phyloP scores from a whole-genome alignment of 306 rosid genomes.

The Luffa aegyptiaca region DNA sequence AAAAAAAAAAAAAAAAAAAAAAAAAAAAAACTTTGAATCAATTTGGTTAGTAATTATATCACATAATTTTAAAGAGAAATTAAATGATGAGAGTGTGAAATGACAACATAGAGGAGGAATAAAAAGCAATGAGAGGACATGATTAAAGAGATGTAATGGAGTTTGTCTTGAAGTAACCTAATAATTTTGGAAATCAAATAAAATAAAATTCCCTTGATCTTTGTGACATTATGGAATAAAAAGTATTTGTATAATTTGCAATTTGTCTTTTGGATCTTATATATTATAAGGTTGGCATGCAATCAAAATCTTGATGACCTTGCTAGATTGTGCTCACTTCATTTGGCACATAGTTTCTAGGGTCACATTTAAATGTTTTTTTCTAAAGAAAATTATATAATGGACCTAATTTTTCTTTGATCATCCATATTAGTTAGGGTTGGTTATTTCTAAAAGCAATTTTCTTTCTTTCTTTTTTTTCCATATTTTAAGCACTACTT shows the following conservation, averaged over 20 bases:
- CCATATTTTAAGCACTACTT: neutral
- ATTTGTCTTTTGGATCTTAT: conserved; percentile 4
- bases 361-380: neutral
- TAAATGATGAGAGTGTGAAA: neutral
- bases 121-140: neutral
- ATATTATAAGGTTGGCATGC: neutral
- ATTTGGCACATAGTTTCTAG: neutral
- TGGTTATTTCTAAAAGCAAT: neutral
- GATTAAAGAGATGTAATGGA: neutral
- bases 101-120: conserved; percentile 11
- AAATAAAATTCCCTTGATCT: neutral
- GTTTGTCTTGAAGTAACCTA: conserved; percentile 7
- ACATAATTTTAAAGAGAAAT: neutral
- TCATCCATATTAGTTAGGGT: neutral
- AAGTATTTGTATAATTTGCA: neutral
- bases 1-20: neutral
- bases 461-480: neutral
- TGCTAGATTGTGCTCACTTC: neutral
- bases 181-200: neutral
- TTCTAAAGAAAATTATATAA: neutral
- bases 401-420: neutral
- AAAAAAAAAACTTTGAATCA: neutral
- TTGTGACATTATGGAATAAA: neutral
- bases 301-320: neutral
- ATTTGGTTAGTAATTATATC: neutral